Conservation (phyloP, 345 rosid genomes). For the Psidium guajava region DNA sequence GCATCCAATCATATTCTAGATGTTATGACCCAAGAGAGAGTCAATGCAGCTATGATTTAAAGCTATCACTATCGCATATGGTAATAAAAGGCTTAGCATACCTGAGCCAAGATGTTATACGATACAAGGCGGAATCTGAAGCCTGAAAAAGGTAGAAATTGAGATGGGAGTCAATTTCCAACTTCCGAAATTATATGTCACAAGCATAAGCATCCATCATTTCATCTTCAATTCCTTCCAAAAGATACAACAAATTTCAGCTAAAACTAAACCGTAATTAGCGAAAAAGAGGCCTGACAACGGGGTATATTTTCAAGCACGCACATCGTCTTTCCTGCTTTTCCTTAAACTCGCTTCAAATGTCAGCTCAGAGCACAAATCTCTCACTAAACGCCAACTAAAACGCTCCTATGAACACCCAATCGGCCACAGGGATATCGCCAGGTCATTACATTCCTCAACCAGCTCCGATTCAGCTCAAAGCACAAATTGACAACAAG, state of each 20-base stretch:
- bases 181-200: neutral
- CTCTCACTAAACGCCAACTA: neutral
- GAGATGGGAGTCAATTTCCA: neutral
- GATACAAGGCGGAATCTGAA: slow-evolving; percentile 8
- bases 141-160: neutral
- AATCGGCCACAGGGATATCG: neutral
- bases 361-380: neutral
- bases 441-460: neutral
- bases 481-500: neutral
- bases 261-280: neutral
- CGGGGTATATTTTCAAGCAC: neutral
- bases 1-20: neutral
- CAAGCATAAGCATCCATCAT: neutral
- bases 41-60: neutral
- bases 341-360: neutral
- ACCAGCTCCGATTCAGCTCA: neutral
- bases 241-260: neutral
- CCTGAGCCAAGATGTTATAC: slow-evolving; percentile 73
- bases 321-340: neutral
- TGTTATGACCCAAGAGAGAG: neutral
- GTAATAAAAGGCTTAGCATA: neutral
- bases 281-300: neutral
- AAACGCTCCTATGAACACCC: neutral
- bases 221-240: neutral
- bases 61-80: neutral